phyloP scores from a whole-genome alignment of 495 filamentous ascomycete genomes.

The Hyaloscypha bicolor region DNA sequence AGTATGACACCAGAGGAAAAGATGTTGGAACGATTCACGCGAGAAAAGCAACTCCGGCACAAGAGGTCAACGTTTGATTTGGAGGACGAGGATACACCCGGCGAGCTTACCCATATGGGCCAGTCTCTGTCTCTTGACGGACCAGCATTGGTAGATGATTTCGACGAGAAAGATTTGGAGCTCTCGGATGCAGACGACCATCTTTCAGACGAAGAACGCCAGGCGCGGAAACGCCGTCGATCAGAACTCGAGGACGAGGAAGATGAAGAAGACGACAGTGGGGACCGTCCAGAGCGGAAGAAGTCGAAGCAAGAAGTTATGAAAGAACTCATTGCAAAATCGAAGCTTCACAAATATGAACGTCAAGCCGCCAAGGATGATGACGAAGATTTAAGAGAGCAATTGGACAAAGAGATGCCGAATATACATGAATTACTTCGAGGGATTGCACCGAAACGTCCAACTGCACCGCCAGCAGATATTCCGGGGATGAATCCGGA shows the following conservation, averaged over 20 bases:
- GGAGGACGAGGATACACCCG: constrained; percentile 74
- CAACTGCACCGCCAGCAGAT: constrained; percentile 36
- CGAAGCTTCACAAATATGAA: constrained; percentile 91
- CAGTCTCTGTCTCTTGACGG: constrained; percentile 65
- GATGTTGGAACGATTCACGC: constrained; percentile 85
- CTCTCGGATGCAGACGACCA: constrained; percentile 60
- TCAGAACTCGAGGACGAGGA: constrained; percentile 44
- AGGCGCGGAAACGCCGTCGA: constrained; percentile 60
- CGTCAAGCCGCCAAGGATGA: constrained; percentile 92
- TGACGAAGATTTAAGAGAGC: constrained; percentile 86
- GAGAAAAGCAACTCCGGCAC: constrained; percentile 73
- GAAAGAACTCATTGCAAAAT: constrained; percentile 96
- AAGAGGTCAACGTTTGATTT: constrained; percentile 85
- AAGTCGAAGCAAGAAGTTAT: constrained; percentile 95
- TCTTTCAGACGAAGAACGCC: constrained; percentile 46
- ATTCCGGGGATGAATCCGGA: constrained; percentile 51
- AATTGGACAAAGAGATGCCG: constrained; percentile 70
- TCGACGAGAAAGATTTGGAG: constrained; percentile 63
- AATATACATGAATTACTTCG: constrained; percentile 74
- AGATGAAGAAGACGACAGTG: constrained; percentile 45
- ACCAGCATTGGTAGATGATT: constrained; percentile 65
- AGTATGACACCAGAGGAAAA: constrained; percentile 92
- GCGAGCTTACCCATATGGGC: constrained; percentile 82
- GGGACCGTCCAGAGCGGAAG: constrained; percentile 70
- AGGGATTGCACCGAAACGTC: constrained; percentile 45